These are phyloP conservation scores for Clohesyomyces aquaticus DNA, from an alignment of 495 filamentous ascomycete species.

Conservation along the genomic window DNA sequence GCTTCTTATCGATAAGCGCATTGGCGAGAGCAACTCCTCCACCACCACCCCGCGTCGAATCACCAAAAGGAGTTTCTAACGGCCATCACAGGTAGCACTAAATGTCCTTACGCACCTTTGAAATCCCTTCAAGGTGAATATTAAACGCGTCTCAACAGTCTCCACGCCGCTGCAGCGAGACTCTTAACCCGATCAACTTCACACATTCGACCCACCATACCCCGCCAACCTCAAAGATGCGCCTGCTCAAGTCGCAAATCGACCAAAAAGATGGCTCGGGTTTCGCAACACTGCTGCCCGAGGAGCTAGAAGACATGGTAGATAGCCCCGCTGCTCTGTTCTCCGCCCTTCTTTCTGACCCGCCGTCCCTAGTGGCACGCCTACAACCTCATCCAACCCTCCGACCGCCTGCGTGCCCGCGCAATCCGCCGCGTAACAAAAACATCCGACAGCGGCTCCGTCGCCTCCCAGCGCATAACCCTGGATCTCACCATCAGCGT, in stretches of 20 bases:
- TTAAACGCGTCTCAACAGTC: too few relatives aligned
- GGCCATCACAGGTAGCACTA: too few relatives aligned
- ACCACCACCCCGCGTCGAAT: too few relatives aligned
- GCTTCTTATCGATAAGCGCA: too few relatives aligned
- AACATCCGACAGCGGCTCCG: conserved; percentile 72
- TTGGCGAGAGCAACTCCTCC: too few relatives aligned
- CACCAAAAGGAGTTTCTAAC: too few relatives aligned
- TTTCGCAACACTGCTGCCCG: conserved; percentile 77
- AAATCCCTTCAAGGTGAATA: too few relatives aligned
- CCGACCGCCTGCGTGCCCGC: conserved; percentile 78
- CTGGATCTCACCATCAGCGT: conserved; percentile 80
- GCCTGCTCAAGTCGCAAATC: conserved; percentile 72
- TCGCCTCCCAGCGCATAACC: conserved; percentile 72
- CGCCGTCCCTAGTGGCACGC: conserved; percentile 75
- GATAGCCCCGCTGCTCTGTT: conserved; percentile 43
- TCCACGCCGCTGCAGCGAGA: too few relatives aligned
- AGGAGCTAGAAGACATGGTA: conserved; percentile 98
- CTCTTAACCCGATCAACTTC: too few relatives aligned
- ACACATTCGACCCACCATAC: conserved; percentile 12
- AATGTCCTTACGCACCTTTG: too few relatives aligned
- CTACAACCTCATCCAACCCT: conserved; percentile 87
- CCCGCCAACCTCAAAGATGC: conserved; percentile 61
- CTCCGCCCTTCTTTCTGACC: conserved; percentile 10
- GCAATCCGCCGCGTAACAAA: conserved; percentile 74
- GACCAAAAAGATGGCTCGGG: conserved; percentile 73